Evolutionary conservation across 345 rosid genomes (phyloP).

Genomic region (Gynandropsis gynandra): DNA sequence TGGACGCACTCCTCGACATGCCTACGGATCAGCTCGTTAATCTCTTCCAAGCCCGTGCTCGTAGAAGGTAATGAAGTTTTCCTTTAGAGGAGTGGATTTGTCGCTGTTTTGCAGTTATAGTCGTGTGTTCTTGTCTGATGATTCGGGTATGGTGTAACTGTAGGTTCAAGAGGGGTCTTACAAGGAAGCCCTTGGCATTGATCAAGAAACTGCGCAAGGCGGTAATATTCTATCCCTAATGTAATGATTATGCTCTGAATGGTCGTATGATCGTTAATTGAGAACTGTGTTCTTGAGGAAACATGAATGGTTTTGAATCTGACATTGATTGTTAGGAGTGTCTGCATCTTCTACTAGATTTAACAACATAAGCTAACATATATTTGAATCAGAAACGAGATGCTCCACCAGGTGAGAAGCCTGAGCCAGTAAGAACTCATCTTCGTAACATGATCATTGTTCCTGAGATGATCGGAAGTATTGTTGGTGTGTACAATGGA

Average conservation of each 20-base stretch:
- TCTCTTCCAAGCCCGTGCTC: slow-evolving; percentile 59
- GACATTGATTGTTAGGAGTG: too few species aligned
- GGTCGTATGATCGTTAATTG: too few species aligned
- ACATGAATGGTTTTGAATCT: too few species aligned
- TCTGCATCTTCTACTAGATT: too few species aligned
- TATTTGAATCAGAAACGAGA: slow-evolving; percentile 47
- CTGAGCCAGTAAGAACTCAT: slow-evolving; percentile 57
- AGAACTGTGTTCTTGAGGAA: too few species aligned
- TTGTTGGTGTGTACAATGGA: slow-evolving; percentile 42
- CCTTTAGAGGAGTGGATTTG: too few species aligned
- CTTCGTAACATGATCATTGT: slow-evolving; percentile 70
- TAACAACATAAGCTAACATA: too few species aligned
- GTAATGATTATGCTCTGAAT: not conserved
- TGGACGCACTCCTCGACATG: slow-evolving; percentile 65
- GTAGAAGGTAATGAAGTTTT: slow-evolving; percentile 37
- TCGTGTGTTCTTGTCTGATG: not conserved
- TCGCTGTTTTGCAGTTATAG: too few species aligned
- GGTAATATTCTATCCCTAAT: slow-evolving; percentile 17
- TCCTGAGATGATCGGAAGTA: slow-evolving; percentile 41
- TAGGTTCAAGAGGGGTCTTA: slow-evolving; percentile 65
- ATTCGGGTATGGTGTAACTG: not conserved
- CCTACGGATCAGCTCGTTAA: slow-evolving; percentile 55
- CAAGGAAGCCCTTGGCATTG: slow-evolving; percentile 44
- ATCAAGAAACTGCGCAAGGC: slow-evolving; percentile 57
- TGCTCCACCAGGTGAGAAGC: slow-evolving; percentile 61